Evolutionary conservation across 2,329 filamentous ascomycete genomes (phyloP).

Genomic region (Verruconis gallopava): DNA sequence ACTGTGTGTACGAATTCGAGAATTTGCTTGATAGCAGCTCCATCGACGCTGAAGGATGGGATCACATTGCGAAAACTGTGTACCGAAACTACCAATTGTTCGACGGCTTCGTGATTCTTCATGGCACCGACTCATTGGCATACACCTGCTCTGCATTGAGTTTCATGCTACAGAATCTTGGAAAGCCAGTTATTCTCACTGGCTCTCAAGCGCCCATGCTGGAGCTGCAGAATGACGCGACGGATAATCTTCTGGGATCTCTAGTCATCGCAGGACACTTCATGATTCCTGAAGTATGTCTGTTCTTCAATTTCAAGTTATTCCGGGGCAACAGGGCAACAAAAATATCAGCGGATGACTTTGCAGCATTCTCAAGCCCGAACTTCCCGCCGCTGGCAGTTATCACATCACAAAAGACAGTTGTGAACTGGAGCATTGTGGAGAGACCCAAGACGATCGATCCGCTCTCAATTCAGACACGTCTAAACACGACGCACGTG

Average conservation of each 20-base stretch:
- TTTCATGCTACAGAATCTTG: slow-evolving; percentile 85
- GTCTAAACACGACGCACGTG: slow-evolving; percentile 75
- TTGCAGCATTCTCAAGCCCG: slow-evolving; percentile 79
- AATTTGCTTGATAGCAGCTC: slow-evolving; percentile 80
- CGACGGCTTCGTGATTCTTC: slow-evolving; percentile 81
- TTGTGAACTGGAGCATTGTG: slow-evolving; percentile 69
- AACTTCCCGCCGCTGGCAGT: slow-evolving; percentile 71
- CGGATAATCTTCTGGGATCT: slow-evolving; percentile 78
- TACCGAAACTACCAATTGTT: slow-evolving; percentile 76
- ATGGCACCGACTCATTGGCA: slow-evolving; percentile 77
- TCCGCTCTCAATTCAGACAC: slow-evolving; percentile 59
- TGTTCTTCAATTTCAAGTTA: slow-evolving; percentile 87
- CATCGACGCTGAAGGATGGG: slow-evolving; percentile 77
- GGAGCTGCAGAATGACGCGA: slow-evolving; percentile 78
- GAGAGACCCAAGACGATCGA: slow-evolving; percentile 61
- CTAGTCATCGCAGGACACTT: slow-evolving; percentile 86
- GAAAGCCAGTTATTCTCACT: slow-evolving; percentile 82
- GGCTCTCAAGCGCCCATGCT: slow-evolving; percentile 64
- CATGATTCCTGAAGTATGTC: slow-evolving; percentile 80
- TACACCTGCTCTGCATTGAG: slow-evolving; percentile 84
- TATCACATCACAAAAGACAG: slow-evolving; percentile 67
- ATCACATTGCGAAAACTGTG: slow-evolving; percentile 67
- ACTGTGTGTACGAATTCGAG: slow-evolving; percentile 72
- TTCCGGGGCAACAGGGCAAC: slow-evolving; percentile 81
- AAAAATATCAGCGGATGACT: slow-evolving; percentile 76